Conservation (phyloP, 1,139 yeast genomes). For the Candida neerlandica region DNA sequence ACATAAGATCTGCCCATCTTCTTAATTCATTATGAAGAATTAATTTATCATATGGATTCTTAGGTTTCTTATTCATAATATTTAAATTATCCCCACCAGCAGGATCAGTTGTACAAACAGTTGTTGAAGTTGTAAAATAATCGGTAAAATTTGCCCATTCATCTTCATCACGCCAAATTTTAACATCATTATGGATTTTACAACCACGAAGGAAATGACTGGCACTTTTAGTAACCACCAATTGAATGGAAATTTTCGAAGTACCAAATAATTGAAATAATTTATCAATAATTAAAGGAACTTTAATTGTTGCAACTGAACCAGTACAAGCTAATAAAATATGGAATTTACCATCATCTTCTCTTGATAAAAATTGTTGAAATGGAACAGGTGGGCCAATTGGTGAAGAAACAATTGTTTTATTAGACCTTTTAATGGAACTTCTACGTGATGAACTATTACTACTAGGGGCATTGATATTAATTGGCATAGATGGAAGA, state of each 20-base stretch:
- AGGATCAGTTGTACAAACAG: conserved; percentile 7
- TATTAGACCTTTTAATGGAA: conserved; percentile 32
- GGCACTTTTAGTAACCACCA: conserved; percentile 82
- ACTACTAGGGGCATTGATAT: conserved; percentile 17
- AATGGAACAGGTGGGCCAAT: conserved; percentile 75
- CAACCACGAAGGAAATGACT: conserved; percentile 79
- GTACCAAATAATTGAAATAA: conserved; percentile 74
- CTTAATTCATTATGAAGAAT: conserved; percentile 86
- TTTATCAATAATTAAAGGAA: conserved; percentile 83
- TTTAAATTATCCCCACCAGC: neutral
- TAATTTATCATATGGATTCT: conserved; percentile 44
- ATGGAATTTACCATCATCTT: conserved; percentile 82
- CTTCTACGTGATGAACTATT: conserved; percentile 23
- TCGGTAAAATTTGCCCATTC: conserved; percentile 75
- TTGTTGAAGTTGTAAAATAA: conserved; percentile 16
- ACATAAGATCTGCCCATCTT: conserved; percentile 92
- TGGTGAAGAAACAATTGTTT: conserved; percentile 51
- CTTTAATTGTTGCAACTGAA: conserved; percentile 92
- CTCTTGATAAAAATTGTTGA: conserved; percentile 66
- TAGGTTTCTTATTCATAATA: conserved; percentile 28
- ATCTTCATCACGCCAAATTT: conserved; percentile 92
- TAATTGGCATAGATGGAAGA: conserved; percentile 22
- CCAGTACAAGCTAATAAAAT: conserved; percentile 92
- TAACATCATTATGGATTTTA: conserved; percentile 79
- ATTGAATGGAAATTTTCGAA: conserved; percentile 74